phyloP scores from a whole-genome alignment of 1,139 yeast species.

The Debaryomycetaceae sp. region DNA sequence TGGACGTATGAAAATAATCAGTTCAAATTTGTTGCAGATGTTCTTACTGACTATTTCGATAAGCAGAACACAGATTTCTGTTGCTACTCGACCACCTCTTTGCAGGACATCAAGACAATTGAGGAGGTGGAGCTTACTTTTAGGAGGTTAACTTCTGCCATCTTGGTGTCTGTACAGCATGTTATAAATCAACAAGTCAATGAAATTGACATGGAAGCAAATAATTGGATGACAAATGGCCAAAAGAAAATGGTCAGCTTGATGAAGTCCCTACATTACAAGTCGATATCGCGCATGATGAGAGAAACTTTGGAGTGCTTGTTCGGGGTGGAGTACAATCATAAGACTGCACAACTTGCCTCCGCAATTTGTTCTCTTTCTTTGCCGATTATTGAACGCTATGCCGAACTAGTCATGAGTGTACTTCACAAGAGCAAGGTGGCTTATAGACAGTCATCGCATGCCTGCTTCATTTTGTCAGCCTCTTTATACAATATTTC shows the following conservation, averaged over 20 bases:
- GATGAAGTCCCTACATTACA: constrained; percentile 26
- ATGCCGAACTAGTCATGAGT: constrained; percentile 39
- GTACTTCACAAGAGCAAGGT: constrained; percentile 40
- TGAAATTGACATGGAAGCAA: constrained; percentile 46
- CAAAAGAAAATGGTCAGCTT: constrained; percentile 43
- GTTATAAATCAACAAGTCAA: constrained; percentile 31
- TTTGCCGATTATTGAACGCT: constrained; percentile 55
- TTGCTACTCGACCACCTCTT: constrained; percentile 22
- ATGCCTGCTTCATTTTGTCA: constrained; percentile 61
- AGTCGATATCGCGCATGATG: constrained; percentile 23
- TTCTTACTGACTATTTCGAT: constrained; percentile 38
- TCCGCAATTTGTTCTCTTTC: constrained; percentile 51
- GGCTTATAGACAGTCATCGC: constrained; percentile 52
- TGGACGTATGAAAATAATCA: constrained; percentile 30
- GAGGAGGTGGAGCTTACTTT: constrained; percentile 45
- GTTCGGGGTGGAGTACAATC: constrained; percentile 30
- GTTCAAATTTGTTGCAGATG: constrained; percentile 45
- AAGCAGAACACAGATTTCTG: constrained; percentile 14
- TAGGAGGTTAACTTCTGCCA: constrained; percentile 54
- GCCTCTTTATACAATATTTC: constrained; percentile 58
- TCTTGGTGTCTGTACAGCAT: constrained; percentile 68
- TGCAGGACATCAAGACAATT: constrained; percentile 17
- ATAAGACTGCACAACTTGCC: constrained; percentile 30
- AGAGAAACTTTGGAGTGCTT: constrained; percentile 14
- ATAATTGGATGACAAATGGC: constrained; percentile 57